Base-by-base conservation (phyloP, 1,139 yeast genomes). In the Sugiyamaella novakii region DNA sequence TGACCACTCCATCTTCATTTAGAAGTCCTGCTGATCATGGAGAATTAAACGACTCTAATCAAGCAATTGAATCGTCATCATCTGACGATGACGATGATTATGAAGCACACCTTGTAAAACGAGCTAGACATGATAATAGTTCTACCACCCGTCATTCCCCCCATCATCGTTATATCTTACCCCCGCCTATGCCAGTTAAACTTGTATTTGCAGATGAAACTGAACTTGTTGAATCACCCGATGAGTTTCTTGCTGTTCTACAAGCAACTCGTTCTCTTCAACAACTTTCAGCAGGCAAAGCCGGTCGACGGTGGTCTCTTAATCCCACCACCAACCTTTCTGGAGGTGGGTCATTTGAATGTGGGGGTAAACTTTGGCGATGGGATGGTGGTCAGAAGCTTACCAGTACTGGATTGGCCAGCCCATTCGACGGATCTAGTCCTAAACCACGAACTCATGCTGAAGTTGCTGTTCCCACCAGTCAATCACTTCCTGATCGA, bases 221-320 rank as follows among this genome's bases (percentile, higher is more conserved):
- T 39, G 58, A 56, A 41, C 54, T 63, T 11, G 52, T 60, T 19
- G 58, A 59, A 33, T 57, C 62, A 1, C 69, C 69, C 11, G 48
- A 57, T 19, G 73, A 70, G 53, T 55, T 71, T 37, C 55, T 70
- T 12, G 69, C 65, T 49, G 70, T 70, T 44, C 59, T 71, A 25
- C 71, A 70, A 51, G 75, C 75, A 24, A 68, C 74, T 27, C 61
- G 73, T 19, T 66, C 72, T 18, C 59, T 71, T 38, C 75, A 71
- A 60, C 70, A 67, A 52, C 57, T 71, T 36, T 64, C 70, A 2
- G 61, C 64, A 3, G 68, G 65, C 25, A 43, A 49, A 3, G 54
- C 51, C 19, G 66, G 66, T 3, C 54, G 60, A 3, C 46, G 58
- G 18, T 56, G 60, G 63, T 49, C 57, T 19, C 46, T 51, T 15